Conservation (phyloP, 257 asterid species). For the Datura wrightii region DNA sequence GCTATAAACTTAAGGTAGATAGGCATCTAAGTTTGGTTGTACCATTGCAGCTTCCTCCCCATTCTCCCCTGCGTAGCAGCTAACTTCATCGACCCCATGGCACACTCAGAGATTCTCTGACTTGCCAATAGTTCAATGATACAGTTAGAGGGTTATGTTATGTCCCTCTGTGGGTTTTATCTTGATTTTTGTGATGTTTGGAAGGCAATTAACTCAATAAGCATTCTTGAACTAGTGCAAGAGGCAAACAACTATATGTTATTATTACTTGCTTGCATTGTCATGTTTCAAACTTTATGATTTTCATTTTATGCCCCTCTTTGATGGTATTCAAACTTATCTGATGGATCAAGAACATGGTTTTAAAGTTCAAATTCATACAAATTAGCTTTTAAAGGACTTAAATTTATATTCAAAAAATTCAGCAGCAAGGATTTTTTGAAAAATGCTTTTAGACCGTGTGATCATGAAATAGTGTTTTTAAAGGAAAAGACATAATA, state of each 20-base stretch:
- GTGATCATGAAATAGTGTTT: no score
- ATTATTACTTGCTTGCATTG: not conserved
- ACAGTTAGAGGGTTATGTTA: not conserved
- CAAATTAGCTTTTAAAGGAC: no score
- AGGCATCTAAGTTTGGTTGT: constrained; percentile 12
- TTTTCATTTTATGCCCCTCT: not conserved
- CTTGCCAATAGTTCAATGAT: constrained; percentile 13
- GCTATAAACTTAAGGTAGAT: not conserved
- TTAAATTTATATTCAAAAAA: no score
- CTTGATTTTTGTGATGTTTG: constrained; percentile 4
- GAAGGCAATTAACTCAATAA: not conserved
- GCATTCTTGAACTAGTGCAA: not conserved
- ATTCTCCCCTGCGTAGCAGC: not conserved
- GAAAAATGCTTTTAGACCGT: no score
- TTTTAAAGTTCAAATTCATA: not conserved
- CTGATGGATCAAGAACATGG: not conserved
- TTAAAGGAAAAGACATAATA: no score
- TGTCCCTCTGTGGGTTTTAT: not conserved
- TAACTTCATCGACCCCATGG: not conserved
- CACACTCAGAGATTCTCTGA: not conserved
- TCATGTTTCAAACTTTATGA: not conserved
- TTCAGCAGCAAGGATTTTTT: no score
- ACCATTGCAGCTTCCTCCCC: constrained; percentile 7
- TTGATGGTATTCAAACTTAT: not conserved
- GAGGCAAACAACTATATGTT: not conserved